Percentiles rank a stretch among this genome's conserved stretches.
phyloP scores from a whole-genome alignment of 139 green algal species.

The Coelastrella sp. region DNA sequence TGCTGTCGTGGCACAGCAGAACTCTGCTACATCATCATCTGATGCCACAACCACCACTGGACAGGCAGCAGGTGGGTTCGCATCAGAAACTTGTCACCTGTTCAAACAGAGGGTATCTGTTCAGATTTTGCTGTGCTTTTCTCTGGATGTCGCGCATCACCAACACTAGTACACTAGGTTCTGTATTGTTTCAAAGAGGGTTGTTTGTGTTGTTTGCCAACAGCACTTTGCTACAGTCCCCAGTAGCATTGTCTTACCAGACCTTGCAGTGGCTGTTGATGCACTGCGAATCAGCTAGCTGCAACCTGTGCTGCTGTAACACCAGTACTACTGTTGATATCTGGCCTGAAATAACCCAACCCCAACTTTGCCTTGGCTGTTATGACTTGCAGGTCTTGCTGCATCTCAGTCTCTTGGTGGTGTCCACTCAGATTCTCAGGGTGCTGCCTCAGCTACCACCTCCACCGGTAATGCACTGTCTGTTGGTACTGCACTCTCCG shows the following conservation, averaged over 20 bases:
- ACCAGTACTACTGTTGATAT: too few species aligned
- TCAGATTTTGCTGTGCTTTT: too few species aligned
- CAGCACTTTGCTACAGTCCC: not conserved
- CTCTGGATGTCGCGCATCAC: not conserved
- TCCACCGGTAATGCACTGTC: constrained; percentile 37
- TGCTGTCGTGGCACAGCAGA: not conserved
- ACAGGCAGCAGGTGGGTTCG: constrained; percentile 2
- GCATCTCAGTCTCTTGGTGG: constrained; percentile 25
- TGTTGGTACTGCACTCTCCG: constrained; percentile 9
- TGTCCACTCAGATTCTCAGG: constrained; percentile 43
- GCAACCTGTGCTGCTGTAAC: too few species aligned
- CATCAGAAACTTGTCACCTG: constrained; percentile 9
- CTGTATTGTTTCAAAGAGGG: too few species aligned
- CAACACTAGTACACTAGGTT: too few species aligned
- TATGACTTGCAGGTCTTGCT: not conserved
- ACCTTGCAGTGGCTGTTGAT: too few species aligned
- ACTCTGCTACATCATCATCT: constrained; percentile 28
- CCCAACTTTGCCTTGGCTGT: too few species aligned
- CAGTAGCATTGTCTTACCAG: too few species aligned
- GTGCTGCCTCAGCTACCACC: constrained; percentile 17
- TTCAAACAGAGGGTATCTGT: too few species aligned
- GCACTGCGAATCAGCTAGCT: too few species aligned
- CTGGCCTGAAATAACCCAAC: too few species aligned
- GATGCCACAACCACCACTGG: constrained; percentile 42
- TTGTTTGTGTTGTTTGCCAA: not conserved